Percentiles rank a stretch among this genome's conserved stretches.
These are phyloP conservation scores for Larix kaempferi DNA, from an alignment of 75 land plant species.

Conservation along the genomic window DNA sequence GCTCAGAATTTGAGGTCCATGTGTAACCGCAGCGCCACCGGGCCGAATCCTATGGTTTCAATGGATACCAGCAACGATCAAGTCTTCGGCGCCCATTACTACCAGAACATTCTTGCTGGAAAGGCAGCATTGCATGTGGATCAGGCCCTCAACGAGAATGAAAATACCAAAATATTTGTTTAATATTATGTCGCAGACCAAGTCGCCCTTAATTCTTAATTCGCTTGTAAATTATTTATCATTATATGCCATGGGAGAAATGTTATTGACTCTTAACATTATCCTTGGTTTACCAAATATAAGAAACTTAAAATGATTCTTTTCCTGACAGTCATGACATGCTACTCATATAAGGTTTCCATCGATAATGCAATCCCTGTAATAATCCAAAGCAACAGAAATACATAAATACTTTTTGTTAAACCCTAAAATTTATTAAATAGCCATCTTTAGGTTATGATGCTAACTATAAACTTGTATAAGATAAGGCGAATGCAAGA, in stretches of 20 bases:
- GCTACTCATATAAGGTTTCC: constrained; percentile 57
- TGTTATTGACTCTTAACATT: background rate
- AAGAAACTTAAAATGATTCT: background rate
- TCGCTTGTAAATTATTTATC: background rate
- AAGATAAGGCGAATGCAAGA: background rate
- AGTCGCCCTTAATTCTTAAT: background rate
- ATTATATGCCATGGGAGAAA: background rate
- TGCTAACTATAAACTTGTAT: background rate
- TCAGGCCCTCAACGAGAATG: constrained; percentile 24
- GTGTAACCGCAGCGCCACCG: constrained; percentile 13
- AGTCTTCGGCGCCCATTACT: constrained; percentile 58
- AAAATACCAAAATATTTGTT: constrained; percentile 38
- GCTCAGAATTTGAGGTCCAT: constrained; percentile 4
- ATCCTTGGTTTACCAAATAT: background rate
- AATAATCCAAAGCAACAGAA: constrained; percentile 14
- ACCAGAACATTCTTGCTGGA: constrained; percentile 22
- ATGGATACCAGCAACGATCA: constrained; percentile 43
- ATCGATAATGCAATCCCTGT: constrained; percentile 43
- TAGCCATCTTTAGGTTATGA: background rate
- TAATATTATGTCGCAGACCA: background rate
- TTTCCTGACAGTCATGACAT: background rate
- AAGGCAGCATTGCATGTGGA: constrained; percentile 61
- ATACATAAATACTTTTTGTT: background rate
- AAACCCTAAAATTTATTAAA: background rate
- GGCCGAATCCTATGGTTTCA: constrained; percentile 8